phyloP scores from a whole-genome alignment of 495 filamentous ascomycete genomes.

The Aspergillus nidulans region DNA sequence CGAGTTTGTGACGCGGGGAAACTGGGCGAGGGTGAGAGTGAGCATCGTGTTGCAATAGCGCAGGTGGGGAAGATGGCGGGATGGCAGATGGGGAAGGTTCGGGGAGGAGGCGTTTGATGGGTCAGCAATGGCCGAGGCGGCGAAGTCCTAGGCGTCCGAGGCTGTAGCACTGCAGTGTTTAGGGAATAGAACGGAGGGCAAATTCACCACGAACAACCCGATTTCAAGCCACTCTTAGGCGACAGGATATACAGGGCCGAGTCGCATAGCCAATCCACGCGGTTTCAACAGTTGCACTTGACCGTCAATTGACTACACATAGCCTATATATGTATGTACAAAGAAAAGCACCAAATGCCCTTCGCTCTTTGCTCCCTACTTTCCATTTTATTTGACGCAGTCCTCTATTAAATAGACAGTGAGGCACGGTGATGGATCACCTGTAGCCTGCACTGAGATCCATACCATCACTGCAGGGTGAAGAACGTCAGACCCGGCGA shows the following conservation, averaged over 20 bases:
- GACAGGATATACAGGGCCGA: too few relatives aligned
- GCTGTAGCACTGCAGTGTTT: not conserved
- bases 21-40: too few relatives aligned
- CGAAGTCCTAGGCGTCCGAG: slow-evolving; percentile 6
- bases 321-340: slow-evolving; percentile 26
- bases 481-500: not conserved
- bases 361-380: not conserved
- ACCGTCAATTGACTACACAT: slow-evolving; percentile 19
- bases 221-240: too few relatives aligned
- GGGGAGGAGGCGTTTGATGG: not conserved
- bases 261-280: too few relatives aligned
- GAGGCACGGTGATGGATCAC: slow-evolving; percentile 1
- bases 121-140: not conserved
- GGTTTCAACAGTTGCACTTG: slow-evolving; percentile 8
- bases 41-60: slow-evolving; percentile 4
- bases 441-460: slow-evolving; percentile 4
- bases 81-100: not conserved
- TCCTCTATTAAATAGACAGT: too few relatives aligned
- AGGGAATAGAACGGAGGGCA: too few relatives aligned
- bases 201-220: too few relatives aligned
- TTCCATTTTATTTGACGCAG: not conserved
- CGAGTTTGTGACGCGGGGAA: slow-evolving; percentile 9
- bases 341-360: slow-evolving; percentile 12
- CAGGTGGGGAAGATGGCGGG: not conserved
- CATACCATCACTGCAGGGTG: not conserved